phyloP scores from a whole-genome alignment of 192 early-diverging fungal species.

The Linnemannia hyalina region DNA sequence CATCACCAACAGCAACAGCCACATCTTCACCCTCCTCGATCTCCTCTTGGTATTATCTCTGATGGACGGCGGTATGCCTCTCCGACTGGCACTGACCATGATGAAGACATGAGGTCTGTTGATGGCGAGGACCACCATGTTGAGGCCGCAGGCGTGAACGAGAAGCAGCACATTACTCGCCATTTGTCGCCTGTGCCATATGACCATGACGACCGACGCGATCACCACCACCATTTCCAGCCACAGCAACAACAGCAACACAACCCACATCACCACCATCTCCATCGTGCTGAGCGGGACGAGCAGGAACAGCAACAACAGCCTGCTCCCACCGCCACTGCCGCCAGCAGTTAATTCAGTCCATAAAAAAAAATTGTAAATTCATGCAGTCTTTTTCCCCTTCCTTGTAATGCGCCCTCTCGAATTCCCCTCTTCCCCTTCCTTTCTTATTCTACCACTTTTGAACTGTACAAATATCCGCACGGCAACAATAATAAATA shows the following conservation, averaged over 20 bases:
- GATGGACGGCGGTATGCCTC: slow-evolving; percentile 31
- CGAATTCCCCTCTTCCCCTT: neutral
- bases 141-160: neutral
- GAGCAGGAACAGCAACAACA: neutral
- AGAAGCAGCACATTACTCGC: neutral
- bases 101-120: slow-evolving; percentile 7
- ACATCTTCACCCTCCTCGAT: neutral
- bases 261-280: neutral
- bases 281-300: neutral
- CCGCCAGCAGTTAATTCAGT: neutral
- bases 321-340: slow-evolving; percentile 6
- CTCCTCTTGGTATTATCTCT: neutral
- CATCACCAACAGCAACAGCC: neutral
- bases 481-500: too few relatives aligned
- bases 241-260: neutral
- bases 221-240: neutral
- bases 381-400: neutral
- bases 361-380: neutral
- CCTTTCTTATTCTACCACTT: too few relatives aligned
- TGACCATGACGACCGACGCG: neutral
- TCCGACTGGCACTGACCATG: slow-evolving; percentile 41
- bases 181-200: neutral
- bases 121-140: neutral
- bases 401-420: neutral
- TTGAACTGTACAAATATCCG: too few relatives aligned